Conservation (phyloP, 75 land plant genomes). For the Pinus tabuliformis region DNA sequence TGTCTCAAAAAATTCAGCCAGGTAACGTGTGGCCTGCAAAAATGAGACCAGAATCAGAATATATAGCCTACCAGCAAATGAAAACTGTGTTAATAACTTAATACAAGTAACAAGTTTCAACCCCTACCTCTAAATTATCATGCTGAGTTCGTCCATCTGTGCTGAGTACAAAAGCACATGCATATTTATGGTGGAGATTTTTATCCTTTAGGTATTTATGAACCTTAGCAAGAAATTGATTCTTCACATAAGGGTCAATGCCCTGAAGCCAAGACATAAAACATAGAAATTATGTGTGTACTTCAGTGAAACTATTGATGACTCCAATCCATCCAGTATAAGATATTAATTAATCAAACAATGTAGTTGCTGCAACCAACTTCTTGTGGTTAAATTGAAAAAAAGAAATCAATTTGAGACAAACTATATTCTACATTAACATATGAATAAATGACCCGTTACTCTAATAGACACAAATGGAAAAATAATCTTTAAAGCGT, state of each 20-base stretch:
- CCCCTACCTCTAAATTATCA: conserved; percentile 62
- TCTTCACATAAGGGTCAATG: conserved; percentile 56
- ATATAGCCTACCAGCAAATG: not conserved
- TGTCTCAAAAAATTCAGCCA: conserved; percentile 67
- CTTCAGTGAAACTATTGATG: not conserved
- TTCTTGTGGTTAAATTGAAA: not conserved
- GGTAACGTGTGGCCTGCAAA: conserved; percentile 58
- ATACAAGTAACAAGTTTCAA: not conserved
- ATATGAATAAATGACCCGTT: not conserved
- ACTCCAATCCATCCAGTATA: not conserved
- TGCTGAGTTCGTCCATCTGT: conserved; percentile 23
- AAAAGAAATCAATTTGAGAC: not conserved
- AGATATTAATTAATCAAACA: not conserved
- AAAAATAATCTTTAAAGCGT: not conserved
- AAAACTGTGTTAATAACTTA: not conserved
- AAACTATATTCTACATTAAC: not conserved
- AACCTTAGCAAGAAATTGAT: conserved; percentile 58
- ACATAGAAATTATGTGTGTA: not conserved
- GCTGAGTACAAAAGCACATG: conserved; percentile 65
- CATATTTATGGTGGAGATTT: conserved; percentile 77
- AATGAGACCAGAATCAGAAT: not conserved
- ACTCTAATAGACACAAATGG: not conserved
- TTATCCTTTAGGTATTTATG: conserved; percentile 77
- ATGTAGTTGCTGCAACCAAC: not conserved
- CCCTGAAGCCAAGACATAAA: conserved; percentile 25